Evolutionary conservation across 2,329 filamentous ascomycete genomes (phyloP), one percentile per base, ranked within the genome.

Genomic region (Xylariaceae sp.): DNA sequence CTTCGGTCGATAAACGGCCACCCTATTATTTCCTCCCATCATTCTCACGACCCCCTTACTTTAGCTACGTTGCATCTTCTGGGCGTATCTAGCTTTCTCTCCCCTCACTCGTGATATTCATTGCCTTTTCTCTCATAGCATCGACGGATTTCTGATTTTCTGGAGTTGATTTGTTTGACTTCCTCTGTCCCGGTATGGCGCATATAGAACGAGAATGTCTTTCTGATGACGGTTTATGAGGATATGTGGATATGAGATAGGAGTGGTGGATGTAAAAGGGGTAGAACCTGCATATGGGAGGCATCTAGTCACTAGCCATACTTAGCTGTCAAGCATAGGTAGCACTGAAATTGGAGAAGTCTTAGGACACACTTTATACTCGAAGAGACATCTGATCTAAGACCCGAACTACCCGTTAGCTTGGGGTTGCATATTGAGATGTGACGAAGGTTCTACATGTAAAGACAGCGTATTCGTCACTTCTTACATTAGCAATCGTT

Each of bases 1-100:
- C 17, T 71, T 77, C 18, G 71, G 73, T 11, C 60, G 60, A 54
- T 63, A 45, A 54, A 13, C 11, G 9, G 9, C 22, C 12, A 16
- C 31, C n/a, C 39, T 31, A 11, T 38, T 5, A 41, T 48, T 17
- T 50, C 10, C 22, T 28, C 7, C 7, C 4, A 4, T 7, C 22
- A 7, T 28, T 7, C 22, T 28, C 22, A 28, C 7, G 22, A 28
- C 7, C 22, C 7, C 7, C 7, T 28, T 28, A 28, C 22, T 7
- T 28, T 28, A n/a, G 22, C 7, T 7, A 28, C 7, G 22, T 7
- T 28, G 22, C 22, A 28, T 28, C 7, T 28, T 28, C 7, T 28
- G 4, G 22, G 22, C 22, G 22, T 28, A 28, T 28, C 22, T 28
- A 4, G 22, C 22, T 5, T 34, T 22, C 22, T 38, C 3, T 19